phyloP scores from a whole-genome alignment of 2,329 filamentous ascomycete species.

The Paecilomyces sp. region DNA sequence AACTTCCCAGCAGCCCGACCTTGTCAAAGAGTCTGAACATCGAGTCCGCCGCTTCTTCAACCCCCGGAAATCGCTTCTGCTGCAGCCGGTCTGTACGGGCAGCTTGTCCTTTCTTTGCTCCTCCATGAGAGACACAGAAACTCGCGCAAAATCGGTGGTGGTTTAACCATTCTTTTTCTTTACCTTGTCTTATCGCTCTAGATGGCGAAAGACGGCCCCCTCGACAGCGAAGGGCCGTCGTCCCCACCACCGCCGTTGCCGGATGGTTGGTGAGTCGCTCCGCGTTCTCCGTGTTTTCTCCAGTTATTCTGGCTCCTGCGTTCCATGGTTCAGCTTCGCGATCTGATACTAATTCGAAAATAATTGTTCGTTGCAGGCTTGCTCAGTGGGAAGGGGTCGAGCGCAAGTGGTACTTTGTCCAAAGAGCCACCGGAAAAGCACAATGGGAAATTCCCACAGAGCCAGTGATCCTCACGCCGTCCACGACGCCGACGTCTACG shows the following conservation, averaged over 20 bases:
- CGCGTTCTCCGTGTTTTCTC: background rate
- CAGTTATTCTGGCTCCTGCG: background rate
- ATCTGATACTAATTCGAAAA: background rate
- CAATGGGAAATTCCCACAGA: conserved; percentile 36
- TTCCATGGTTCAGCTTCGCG: background rate
- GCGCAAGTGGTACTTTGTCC: conserved; percentile 33
- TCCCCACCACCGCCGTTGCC: conserved; percentile 29
- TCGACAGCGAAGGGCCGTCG: conserved; percentile 31
- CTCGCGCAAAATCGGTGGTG: background rate
- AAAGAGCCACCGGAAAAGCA: conserved; percentile 30
- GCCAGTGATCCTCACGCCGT: conserved; percentile 29
- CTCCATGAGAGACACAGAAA: background rate
- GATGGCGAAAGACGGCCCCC: conserved; percentile 23
- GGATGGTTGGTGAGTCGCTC: conserved; percentile 29
- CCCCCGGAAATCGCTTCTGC: background rate
- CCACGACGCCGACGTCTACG: conserved; percentile 21
- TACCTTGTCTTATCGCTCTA: background rate
- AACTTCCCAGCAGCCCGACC: background rate
- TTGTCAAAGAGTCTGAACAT: background rate
- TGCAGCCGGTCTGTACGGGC: background rate
- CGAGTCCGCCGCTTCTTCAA: background rate
- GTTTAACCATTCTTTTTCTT: background rate
- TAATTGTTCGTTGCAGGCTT: conserved; percentile 19
- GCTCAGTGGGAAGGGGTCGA: conserved; percentile 33
- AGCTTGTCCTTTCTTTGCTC: background rate